Base-by-base conservation (phyloP, 257 asterid species). In the Sherardia arvensis region DNA sequence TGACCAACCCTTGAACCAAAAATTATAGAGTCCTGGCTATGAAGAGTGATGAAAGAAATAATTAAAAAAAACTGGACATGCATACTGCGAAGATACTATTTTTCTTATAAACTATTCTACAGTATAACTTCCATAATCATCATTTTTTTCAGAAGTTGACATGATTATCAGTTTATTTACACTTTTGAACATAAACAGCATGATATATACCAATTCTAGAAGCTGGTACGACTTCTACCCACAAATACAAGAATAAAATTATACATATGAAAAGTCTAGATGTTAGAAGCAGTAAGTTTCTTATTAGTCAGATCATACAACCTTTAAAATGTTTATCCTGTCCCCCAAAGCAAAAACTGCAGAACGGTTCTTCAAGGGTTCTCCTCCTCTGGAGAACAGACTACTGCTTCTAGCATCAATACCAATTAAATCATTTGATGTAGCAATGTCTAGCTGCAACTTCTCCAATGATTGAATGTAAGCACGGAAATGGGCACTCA, bases 271-370 rank as follows among this genome's bases (percentile, higher is more conserved):
- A 11, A 18, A 61, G 21, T 61, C 53, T 51, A 26, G 18, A 61
- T 11, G 34, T 21, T 38, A 21, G 33, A 23, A 23, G 45, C 26
- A 62, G 25, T 3, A 30, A 58, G 45, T 15, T 47, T 51, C 36
- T 27, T 49, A 40, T 49, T 69, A 49, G 33, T 54, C 36, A 40
- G n/a, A 71, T 26, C 65, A 29, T 48, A 65, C 47, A 65, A 93
- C 99, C 99, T 93, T 93, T 70, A 93, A 96, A 81, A 93, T 86
- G 68, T 79, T 83, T 76, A 93, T 90, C 83, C 99, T 85, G 62
- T 93, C 97, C 65, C 99, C 99, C 81, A 93, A 68, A 76, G 97
- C 95, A 77, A 87, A 93, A 77, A 93, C 96, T 69, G 99, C 91
- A 75, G 99, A 93, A 28, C 97, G 91, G 70, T 93, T 93, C 87